phyloP scores from a whole-genome alignment of 768 basidiomycete genomes.

The Hypsizygus marmoreus region DNA sequence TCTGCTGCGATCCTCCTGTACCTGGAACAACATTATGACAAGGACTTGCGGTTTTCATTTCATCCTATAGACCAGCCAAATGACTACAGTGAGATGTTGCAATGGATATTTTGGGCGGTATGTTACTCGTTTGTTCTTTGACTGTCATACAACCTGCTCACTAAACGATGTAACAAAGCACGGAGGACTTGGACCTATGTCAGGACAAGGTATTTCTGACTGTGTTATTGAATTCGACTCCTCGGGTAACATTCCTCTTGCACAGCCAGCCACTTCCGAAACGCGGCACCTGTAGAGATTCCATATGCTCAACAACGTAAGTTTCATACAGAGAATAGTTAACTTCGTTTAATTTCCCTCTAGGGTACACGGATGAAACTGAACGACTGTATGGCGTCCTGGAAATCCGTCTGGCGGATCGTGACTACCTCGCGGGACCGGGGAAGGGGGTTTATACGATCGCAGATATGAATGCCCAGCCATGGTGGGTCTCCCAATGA shows the following conservation, averaged over 20 bases:
- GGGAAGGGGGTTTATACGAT: slow-evolving; percentile 35
- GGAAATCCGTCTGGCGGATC: slow-evolving; percentile 42
- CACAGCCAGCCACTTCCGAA: slow-evolving; percentile 15
- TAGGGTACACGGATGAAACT: slow-evolving; percentile 49
- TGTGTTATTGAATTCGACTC: background rate
- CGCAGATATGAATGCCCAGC: slow-evolving; percentile 39
- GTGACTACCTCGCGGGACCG: slow-evolving; percentile 46
- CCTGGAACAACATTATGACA: slow-evolving; percentile 46
- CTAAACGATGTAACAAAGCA: slow-evolving; percentile 9
- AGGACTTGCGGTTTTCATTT: slow-evolving; percentile 41
- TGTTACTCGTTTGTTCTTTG: background rate
- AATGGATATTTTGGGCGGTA: slow-evolving; percentile 50
- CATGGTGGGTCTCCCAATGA: too few species aligned
- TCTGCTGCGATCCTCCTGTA: slow-evolving; percentile 48
- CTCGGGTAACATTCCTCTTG: background rate
- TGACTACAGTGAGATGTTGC: slow-evolving; percentile 40
- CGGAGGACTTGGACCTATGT: slow-evolving; percentile 22
- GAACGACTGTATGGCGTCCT: slow-evolving; percentile 49
- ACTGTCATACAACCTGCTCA: background rate
- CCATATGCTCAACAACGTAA: slow-evolving; percentile 19
- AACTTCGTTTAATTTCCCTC: background rate
- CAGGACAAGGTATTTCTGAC: slow-evolving; percentile 18
- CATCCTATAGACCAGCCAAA: slow-evolving; percentile 27
- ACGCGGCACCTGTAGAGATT: slow-evolving; percentile 16
- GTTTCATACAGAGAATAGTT: background rate